Evolutionary conservation across 257 asterid genomes (phyloP), one percentile per base, ranked within the genome.

Genomic region (Salvia rosmarinus): DNA sequence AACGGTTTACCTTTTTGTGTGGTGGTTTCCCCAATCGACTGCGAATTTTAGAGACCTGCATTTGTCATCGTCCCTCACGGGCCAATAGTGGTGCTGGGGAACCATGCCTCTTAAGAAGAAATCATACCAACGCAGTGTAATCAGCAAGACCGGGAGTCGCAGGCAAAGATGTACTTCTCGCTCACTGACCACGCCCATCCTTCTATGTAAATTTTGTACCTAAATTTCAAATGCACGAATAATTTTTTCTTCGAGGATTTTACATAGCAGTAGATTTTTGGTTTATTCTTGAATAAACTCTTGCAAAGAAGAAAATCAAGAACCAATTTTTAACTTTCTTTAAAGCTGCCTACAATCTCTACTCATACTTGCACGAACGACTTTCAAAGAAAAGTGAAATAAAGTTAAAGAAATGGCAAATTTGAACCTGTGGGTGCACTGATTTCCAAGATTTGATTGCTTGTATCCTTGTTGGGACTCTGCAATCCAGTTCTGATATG

Each of bases 121-220:
- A 80, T 93, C 98, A 17, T 93, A 63, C 85, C 75, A 90, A 14
- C 85, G 91, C 16, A 66, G 94, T 0, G 88, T 87, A 72, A 90
- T 60, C n/a, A 85, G 79, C 81, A 93, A 74, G 12, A 90, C 83
- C 1, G 97, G 0, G 98, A 93, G 67, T 93, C 67, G 43, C 98
- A 93, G 3, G 97, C 98, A 2, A 93, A 76, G 25, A 93, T 93
- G 30, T 90, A 93, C 51, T 93, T 93, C 54, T 93, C 94, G 28
- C 98, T 93, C 63, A 89, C 97, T 0, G 98, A 90, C 96, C 97
- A 90, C 2, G 87, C 96, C 80, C 79, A 83, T 75, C 98, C 98
- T 83, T 93, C 98, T 37, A 93, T 85, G 30, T 88, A 93, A 3
- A 93, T 93, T 68, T 90, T 93, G 82, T 90, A 93, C 77, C 98